phyloP scores from a whole-genome alignment of 1,284 basidiomycete genomes.

The Ganoderma lingzhi region DNA sequence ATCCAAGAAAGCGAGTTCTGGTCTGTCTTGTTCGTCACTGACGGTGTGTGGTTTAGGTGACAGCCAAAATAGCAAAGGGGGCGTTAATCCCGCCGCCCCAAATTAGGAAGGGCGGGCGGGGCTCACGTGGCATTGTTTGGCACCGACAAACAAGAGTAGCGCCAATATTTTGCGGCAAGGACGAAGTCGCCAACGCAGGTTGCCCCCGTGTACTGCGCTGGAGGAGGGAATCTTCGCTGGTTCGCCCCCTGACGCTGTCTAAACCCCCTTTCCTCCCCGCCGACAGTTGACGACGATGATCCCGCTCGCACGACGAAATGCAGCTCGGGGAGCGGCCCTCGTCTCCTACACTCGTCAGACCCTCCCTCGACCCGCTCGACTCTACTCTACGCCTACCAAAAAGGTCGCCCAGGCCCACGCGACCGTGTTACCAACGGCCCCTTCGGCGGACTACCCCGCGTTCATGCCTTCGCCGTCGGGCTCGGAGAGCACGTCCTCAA shows the following conservation, averaged over 20 bases:
- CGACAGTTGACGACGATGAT: constrained; percentile 37
- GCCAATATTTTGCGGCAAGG: constrained; percentile 13
- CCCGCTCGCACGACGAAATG: constrained; percentile 47
- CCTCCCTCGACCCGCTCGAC: constrained; percentile 72
- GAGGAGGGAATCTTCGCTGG: constrained; percentile 15
- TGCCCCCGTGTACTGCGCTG: neutral
- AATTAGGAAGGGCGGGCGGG: neutral
- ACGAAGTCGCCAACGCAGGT: too few species aligned
- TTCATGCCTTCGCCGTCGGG: constrained; percentile 43
- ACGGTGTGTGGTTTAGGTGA: too few species aligned
- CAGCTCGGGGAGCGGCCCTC: constrained; percentile 57
- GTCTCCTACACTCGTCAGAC: constrained; percentile 69
- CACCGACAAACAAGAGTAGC: neutral
- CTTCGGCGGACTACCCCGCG: constrained; percentile 47
- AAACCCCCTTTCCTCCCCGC: neutral
- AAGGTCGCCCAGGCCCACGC: constrained; percentile 59
- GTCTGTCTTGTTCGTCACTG: too few species aligned
- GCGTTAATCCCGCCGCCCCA: neutral
- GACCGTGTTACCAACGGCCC: constrained; percentile 45
- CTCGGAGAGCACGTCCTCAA: constrained; percentile 5
- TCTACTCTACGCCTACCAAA: constrained; percentile 69
- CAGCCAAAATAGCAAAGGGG: neutral
- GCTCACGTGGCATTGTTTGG: constrained; percentile 10
- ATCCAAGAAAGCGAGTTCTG: too few species aligned
- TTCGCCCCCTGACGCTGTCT: constrained; percentile 17